Conservation (phyloP, 2,329 filamentous ascomycete genomes). For the Pseudonectria buxi region DNA sequence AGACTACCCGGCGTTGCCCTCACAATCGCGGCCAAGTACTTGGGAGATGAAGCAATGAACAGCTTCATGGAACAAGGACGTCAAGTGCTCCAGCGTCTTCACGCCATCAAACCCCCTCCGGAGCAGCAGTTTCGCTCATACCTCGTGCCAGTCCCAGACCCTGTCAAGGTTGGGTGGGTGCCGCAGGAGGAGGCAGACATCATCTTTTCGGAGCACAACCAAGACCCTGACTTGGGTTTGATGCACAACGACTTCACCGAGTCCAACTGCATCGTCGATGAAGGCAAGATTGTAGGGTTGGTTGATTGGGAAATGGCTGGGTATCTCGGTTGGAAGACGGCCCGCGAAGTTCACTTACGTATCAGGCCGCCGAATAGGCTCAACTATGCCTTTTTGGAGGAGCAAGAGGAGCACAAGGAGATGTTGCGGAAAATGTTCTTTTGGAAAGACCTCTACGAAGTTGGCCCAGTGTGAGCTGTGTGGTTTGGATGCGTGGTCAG, state of each 20-base stretch:
- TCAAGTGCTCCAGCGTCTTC: slow-evolving; percentile 23
- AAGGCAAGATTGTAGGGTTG: slow-evolving; percentile 32
- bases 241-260: slow-evolving; percentile 34
- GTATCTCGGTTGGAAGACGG: slow-evolving; percentile 25
- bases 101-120: slow-evolving; percentile 16
- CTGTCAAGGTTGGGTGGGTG: slow-evolving; percentile 43
- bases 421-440: background rate
- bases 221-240: slow-evolving; percentile 23
- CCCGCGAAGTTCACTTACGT: slow-evolving; percentile 19
- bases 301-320: slow-evolving; percentile 38
- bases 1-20: slow-evolving; percentile 31
- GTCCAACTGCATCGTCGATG: slow-evolving; percentile 32
- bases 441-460: slow-evolving; percentile 4
- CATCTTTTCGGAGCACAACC: slow-evolving; percentile 17
- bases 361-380: slow-evolving; percentile 19
- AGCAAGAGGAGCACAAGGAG: background rate
- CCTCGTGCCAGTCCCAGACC: slow-evolving; percentile 56
- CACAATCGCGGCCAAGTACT: slow-evolving; percentile 30
- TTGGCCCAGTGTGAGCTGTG: no score
- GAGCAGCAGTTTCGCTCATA: slow-evolving; percentile 14
- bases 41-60: slow-evolving; percentile 25
- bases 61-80: slow-evolving; percentile 31
- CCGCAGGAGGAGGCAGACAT: slow-evolving; percentile 27
- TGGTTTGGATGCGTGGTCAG: no score
- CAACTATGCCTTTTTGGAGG: slow-evolving; percentile 11